A percentile compares a stretch with the other conserved stretches of the same genome.
phyloP scores from a whole-genome alignment of 805 yeast species.

The Saccharomycopsis fermentans region DNA sequence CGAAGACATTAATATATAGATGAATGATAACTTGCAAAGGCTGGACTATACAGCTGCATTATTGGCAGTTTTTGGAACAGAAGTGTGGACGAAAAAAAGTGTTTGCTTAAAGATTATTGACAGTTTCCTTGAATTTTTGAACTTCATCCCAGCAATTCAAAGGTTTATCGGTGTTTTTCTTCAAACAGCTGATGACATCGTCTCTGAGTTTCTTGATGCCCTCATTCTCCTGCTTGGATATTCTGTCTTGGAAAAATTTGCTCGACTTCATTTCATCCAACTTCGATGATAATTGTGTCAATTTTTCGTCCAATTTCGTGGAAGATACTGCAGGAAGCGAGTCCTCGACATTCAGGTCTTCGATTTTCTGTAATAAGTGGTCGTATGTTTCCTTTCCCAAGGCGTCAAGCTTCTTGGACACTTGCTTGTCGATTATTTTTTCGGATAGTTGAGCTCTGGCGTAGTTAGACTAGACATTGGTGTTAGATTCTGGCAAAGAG shows the following conservation, averaged over 20 bases:
- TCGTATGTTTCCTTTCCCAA: slow-evolving; percentile 43
- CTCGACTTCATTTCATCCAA: slow-evolving; percentile 24
- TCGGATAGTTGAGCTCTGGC: slow-evolving; percentile 63
- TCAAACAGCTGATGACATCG: slow-evolving; percentile 49
- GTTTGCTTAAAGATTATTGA: slow-evolving; percentile 35
- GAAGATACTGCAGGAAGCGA: slow-evolving; percentile 27
- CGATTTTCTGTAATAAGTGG: slow-evolving; percentile 39
- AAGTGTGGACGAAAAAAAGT: too few relatives aligned
- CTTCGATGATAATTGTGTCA: slow-evolving; percentile 29
- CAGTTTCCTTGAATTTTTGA: slow-evolving; percentile 52
- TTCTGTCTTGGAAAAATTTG: slow-evolving; percentile 19
- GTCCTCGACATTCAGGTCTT: slow-evolving; percentile 22
- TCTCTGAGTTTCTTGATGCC: slow-evolving; percentile 38
- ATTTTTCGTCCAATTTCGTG: slow-evolving; percentile 31
- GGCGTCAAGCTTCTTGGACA: slow-evolving; percentile 43
- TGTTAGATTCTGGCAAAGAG: background rate
- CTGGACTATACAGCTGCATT: too few relatives aligned
- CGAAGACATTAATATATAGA: too few relatives aligned
- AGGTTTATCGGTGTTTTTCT: slow-evolving; percentile 50
- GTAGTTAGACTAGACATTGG: slow-evolving; percentile 40
- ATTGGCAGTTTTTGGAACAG: too few relatives aligned
- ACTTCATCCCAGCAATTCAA: slow-evolving; percentile 80
- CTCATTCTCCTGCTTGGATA: slow-evolving; percentile 25
- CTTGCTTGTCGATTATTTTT: slow-evolving; percentile 55
- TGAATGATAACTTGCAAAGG: too few relatives aligned